These are phyloP conservation scores for Wickerhamiella azymoides DNA, from an alignment of 805 yeast species.

Conservation along the genomic window DNA sequence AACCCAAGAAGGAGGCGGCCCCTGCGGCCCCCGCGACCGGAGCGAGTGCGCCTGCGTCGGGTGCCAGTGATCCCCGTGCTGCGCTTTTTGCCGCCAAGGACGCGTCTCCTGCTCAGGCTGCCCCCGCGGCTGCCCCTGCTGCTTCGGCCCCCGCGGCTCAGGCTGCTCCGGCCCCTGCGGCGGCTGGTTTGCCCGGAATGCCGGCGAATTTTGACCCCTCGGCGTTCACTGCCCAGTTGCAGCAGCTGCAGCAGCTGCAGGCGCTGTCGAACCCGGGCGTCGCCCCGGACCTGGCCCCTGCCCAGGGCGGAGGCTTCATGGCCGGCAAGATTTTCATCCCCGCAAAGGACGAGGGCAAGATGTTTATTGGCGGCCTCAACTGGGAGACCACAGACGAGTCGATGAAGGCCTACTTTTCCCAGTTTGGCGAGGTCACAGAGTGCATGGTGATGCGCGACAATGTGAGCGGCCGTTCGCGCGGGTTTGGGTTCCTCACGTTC, in stretches of 20 bases:
- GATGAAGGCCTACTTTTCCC: conserved; percentile 63
- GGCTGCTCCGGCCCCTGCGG: conserved; percentile 15
- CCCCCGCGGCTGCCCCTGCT: conserved; percentile 10
- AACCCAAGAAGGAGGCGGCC: conserved; percentile 17
- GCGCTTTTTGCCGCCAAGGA: conserved; percentile 20
- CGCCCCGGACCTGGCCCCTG: conserved; percentile 18
- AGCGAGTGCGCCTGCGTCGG: conserved; percentile 10
- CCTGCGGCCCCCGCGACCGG: not conserved
- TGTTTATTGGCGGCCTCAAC: conserved; percentile 93
- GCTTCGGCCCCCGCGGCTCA: conserved; percentile 14
- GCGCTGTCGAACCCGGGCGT: conserved; percentile 2
- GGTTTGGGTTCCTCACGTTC: conserved; percentile 89
- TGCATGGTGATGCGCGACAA: conserved; percentile 87
- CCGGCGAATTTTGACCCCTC: conserved; percentile 18
- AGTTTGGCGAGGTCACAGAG: conserved; percentile 80
- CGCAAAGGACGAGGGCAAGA: conserved; percentile 65
- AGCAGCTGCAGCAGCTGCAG: conserved; percentile 19
- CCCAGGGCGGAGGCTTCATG: conserved; percentile 16
- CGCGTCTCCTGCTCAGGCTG: conserved; percentile 15
- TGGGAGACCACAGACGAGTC: conserved; percentile 96
- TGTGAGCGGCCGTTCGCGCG: conserved; percentile 77
- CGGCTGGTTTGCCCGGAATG: conserved; percentile 15
- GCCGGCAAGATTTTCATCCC: conserved; percentile 35
- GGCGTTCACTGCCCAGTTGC: conserved; percentile 17
- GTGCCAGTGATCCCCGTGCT: conserved; percentile 12